Percentiles rank a stretch among this genome's conserved stretches.
phyloP scores from a whole-genome alignment of 805 yeast species.

The Kuraishia piskuri region DNA sequence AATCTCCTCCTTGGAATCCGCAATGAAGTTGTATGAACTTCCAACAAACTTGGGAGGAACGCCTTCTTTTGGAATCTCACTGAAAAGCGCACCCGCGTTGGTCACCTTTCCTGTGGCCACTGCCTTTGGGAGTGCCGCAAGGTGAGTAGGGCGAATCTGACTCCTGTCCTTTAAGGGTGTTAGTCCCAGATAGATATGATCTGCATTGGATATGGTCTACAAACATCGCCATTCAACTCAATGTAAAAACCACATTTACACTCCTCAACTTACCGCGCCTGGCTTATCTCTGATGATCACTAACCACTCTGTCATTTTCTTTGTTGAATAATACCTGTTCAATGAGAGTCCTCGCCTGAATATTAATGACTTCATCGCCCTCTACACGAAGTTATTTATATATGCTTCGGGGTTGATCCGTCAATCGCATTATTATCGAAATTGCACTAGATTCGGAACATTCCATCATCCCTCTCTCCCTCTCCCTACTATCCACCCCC shows the following conservation, averaged over 20 bases:
- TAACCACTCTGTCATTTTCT: constrained; percentile 49
- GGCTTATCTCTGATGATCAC: constrained; percentile 68
- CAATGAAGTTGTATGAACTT: constrained; percentile 52
- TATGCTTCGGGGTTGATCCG: no score
- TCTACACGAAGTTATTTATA: no score
- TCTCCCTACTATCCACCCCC: no score
- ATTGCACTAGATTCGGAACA: no score
- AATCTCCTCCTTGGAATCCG: constrained; percentile 59
- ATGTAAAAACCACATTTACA: no score
- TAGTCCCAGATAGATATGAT: not conserved
- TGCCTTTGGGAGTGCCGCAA: constrained; percentile 34
- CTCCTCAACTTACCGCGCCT: constrained; percentile 30
- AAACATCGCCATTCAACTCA: no score
- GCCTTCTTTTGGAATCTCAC: constrained; percentile 30
- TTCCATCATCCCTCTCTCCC: no score
- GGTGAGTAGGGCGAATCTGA: constrained; percentile 42
- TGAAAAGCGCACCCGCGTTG: constrained; percentile 43
- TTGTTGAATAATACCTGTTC: not conserved
- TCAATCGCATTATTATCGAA: no score
- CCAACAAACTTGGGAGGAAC: constrained; percentile 52
- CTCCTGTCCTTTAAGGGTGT: constrained; percentile 33
- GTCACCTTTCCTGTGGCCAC: constrained; percentile 36
- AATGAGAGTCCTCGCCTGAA: not conserved
- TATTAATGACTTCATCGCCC: not conserved
- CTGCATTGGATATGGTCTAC: no score